Evolutionary conservation across 2,329 filamentous ascomycete species (phyloP).

Genomic region (Huntiella bhutanensis): DNA sequence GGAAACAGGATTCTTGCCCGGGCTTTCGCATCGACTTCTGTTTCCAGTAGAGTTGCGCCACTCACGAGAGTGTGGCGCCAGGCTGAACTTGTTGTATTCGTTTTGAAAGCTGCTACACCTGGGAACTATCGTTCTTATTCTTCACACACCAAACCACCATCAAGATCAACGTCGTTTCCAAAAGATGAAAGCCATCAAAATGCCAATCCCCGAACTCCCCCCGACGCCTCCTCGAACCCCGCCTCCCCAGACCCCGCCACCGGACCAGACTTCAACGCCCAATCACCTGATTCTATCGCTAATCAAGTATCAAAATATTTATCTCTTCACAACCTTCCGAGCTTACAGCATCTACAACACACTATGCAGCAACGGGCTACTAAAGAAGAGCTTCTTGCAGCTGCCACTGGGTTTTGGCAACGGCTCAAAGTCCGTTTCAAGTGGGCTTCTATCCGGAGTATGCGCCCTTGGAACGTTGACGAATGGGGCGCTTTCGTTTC

Average conservation of each 20-base stretch:
- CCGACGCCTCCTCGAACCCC: not conserved
- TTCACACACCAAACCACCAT: not conserved
- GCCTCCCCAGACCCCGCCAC: slow-evolving; percentile 9
- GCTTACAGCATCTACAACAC: slow-evolving; percentile 3
- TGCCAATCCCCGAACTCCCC: not conserved
- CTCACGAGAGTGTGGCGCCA: too few relatives aligned
- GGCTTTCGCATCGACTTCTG: too few relatives aligned
- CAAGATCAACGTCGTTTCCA: not conserved
- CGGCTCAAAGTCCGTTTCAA: slow-evolving; percentile 83
- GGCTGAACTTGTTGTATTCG: not conserved
- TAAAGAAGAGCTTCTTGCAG: slow-evolving; percentile 81
- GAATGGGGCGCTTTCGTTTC: slow-evolving; percentile 90
- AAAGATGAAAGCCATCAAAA: not conserved
- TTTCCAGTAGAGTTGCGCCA: too few relatives aligned
- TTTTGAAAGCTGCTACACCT: not conserved
- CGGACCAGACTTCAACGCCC: not conserved
- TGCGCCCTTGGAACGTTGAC: slow-evolving; percentile 83
- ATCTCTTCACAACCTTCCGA: slow-evolving; percentile 17
- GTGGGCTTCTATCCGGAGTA: slow-evolving; percentile 90
- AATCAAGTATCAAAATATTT: slow-evolving; percentile 40
- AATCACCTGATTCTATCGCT: slow-evolving; percentile 23
- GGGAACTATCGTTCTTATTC: not conserved
- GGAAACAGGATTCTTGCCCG: too few relatives aligned
- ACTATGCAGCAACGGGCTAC: slow-evolving; percentile 53
- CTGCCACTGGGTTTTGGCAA: slow-evolving; percentile 84